phyloP scores from a whole-genome alignment of 192 early-diverging fungal species.

The Coemansia pectinata region DNA sequence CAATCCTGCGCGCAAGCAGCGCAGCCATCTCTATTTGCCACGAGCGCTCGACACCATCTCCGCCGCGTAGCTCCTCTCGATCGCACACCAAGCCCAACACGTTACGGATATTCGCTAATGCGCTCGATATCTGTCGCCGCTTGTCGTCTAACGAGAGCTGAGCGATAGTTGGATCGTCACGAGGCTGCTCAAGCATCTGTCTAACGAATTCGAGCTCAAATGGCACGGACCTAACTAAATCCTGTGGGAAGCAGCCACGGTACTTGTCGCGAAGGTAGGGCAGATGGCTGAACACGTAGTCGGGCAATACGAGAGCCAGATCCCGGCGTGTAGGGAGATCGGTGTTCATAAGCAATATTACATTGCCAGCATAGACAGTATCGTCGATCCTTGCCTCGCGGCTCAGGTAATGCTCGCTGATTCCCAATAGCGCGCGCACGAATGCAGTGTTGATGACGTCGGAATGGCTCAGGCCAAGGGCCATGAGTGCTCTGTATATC shows the following conservation, averaged over 20 bases:
- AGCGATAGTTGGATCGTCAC: constrained; percentile 2
- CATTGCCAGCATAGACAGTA: constrained; percentile 64
- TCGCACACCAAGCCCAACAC: neutral
- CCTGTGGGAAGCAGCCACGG: constrained; percentile 32
- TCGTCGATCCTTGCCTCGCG: constrained; percentile 73
- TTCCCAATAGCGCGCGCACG: constrained; percentile 61
- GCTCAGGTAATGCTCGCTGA: constrained; percentile 68
- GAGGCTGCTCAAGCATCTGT: constrained; percentile 40
- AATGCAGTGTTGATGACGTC: constrained; percentile 38
- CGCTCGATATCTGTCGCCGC: neutral
- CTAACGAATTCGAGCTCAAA: constrained; percentile 18
- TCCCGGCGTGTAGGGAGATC: constrained; percentile 53
- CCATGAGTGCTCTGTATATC: constrained; percentile 66
- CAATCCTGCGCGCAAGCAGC: neutral
- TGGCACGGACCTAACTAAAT: constrained; percentile 34
- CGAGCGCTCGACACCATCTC: neutral
- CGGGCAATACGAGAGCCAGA: constrained; percentile 61
- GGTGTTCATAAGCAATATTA: constrained; percentile 82
- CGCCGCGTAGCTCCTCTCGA: neutral
- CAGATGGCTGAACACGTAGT: constrained; percentile 73
- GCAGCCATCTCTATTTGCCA: neutral
- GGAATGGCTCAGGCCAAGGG: constrained; percentile 66
- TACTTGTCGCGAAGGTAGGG: constrained; percentile 74
- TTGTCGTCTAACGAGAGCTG: constrained; percentile 11
- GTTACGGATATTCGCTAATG: neutral